Percentiles rank a stretch among this genome's conserved stretches.
Conservation (phyloP, 2,329 filamentous ascomycete species). For the Ilyonectria destructans region DNA sequence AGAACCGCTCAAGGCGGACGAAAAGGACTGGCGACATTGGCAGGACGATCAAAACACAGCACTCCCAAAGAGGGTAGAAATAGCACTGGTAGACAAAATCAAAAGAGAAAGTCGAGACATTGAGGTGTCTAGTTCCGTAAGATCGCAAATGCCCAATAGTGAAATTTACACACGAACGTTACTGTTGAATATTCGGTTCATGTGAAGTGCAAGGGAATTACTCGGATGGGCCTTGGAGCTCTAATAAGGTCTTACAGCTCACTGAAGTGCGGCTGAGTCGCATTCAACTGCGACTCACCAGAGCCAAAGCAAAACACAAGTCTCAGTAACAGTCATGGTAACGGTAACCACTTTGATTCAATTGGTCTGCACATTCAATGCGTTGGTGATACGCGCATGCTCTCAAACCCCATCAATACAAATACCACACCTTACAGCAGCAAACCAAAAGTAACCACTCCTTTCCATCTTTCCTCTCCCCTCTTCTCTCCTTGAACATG, state of each 20-base stretch:
- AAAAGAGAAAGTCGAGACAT: slow-evolving; percentile 5
- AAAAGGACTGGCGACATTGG: slow-evolving; percentile 7
- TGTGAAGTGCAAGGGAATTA: not conserved
- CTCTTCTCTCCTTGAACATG: not conserved
- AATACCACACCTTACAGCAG: slow-evolving; percentile 20
- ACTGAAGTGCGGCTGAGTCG: not conserved
- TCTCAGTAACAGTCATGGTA: slow-evolving; percentile 5
- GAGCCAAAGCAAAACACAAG: not conserved
- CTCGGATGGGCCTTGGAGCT: not conserved
- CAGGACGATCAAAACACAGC: slow-evolving; percentile 6
- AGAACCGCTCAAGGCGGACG: not conserved
- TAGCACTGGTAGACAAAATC: slow-evolving; percentile 26
- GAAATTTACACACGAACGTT: not conserved
- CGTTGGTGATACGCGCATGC: slow-evolving; percentile 21
- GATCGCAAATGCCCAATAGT: not conserved
- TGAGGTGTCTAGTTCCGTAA: not conserved
- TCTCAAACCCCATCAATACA: slow-evolving; percentile 16
- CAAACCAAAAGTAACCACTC: slow-evolving; percentile 21
- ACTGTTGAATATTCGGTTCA: not conserved
- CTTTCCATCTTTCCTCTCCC: not conserved
- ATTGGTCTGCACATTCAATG: slow-evolving; percentile 17
- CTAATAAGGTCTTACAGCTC: not conserved
- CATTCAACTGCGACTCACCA: not conserved
- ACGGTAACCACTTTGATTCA: slow-evolving; percentile 22
- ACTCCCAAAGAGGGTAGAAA: slow-evolving; percentile 25